Evolutionary conservation across 2,329 filamentous ascomycete species (phyloP).

Genomic region (Alternaria burnsii): DNA sequence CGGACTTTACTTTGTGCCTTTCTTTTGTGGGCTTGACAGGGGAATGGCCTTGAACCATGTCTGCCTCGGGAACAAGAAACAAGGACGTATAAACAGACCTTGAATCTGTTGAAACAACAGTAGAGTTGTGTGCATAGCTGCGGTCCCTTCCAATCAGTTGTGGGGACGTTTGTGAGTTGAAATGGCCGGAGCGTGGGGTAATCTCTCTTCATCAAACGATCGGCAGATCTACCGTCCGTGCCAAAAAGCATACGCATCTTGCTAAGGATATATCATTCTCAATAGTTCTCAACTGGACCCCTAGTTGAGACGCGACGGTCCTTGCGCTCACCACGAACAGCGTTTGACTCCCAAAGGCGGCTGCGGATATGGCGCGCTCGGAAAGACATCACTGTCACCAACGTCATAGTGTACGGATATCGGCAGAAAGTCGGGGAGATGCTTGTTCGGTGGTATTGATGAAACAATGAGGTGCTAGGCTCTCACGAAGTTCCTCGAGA

Average conservation of each 20-base stretch:
- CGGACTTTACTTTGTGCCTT: constrained; percentile 1
- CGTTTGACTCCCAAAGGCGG: not conserved
- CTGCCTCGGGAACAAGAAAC: constrained; percentile 1
- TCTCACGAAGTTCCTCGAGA: constrained; percentile 1
- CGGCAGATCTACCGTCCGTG: constrained; percentile 11
- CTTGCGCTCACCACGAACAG: not conserved
- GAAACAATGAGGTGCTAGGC: constrained; percentile 12
- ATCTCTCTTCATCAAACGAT: constrained; percentile 11
- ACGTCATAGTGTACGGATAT: not conserved
- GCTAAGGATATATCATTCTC: not conserved
- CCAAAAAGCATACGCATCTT: not conserved
- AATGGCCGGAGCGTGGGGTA: constrained; percentile 25
- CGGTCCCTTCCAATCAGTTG: constrained; percentile 1
- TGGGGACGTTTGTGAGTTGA: constrained; percentile 16
- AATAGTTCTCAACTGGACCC: not conserved
- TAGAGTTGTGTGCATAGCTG: constrained; percentile 6
- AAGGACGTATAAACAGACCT: not conserved
- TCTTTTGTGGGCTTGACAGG: not conserved
- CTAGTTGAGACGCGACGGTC: not conserved
- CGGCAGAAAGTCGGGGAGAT: not conserved
- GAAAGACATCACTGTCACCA: not conserved
- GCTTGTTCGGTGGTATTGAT: constrained; percentile 7
- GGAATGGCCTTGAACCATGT: not conserved
- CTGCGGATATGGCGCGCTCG: no score
- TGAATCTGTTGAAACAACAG: constrained; percentile 3